Base-by-base conservation (phyloP, 306 rosid genomes). In the Vachellia pachyceras region DNA sequence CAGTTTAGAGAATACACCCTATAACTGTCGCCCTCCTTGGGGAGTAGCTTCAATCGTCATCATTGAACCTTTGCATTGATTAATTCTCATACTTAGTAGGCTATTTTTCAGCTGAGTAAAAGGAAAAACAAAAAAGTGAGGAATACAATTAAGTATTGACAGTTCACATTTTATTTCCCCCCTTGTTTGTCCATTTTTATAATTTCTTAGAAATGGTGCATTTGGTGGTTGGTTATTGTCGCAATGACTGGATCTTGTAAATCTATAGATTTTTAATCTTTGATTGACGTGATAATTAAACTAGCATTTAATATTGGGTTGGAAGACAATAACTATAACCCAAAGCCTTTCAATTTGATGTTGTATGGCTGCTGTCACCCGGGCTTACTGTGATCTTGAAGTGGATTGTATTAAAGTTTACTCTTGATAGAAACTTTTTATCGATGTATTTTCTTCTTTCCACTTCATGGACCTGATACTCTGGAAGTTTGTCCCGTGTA, bases 401-500 rank as follows among this genome's bases (percentile, higher is more conserved):
- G 78, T 69, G 67, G 72, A 76, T 70, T 83, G 73, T 29, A 67
- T 75, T 73, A 83, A 55, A 81, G 73, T 83, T 79, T 88, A 69
- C 80, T n/a, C 70, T 85, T 79, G 70, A 71, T 52, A 44, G 70
- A 5, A 25, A 40, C 58, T 75, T 49, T 52, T 81, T 87, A 29
- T 82, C 42, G 47, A 81, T 80, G 75, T 64, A 75, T 71, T 45
- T 80, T 63, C 82, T 83, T 77, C 68, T 75, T 75, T 81, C 78
- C 83, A 81, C 78, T 80, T 78, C 78, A 75, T 63, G 69, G 64
- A 79, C 82, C 84, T 78, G 84, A 80, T 49, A 71, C 80, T 79
- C 82, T 84, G 85, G 86, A 80, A 72, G 83, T 75, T 87, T 77
- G 81, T 84, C 73, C 84, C 75, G 84, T 84, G 80, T 80, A 94